Conservation (phyloP, 441 rosid species). For the Mallotus repandus region DNA sequence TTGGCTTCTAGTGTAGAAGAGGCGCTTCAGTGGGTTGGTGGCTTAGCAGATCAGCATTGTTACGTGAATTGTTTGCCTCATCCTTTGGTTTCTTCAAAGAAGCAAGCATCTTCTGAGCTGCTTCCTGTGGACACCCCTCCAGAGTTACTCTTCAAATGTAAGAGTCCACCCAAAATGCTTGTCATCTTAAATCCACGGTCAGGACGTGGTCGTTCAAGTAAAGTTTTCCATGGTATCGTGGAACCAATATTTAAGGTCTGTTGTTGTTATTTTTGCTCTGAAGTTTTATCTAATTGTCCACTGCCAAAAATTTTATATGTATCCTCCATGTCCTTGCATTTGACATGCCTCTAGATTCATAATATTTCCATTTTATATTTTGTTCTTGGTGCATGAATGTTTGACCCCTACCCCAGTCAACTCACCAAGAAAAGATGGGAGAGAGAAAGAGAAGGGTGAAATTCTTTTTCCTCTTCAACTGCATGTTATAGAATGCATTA, state of each 20-base stretch:
- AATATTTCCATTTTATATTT: slow-evolving; percentile 2
- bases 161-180: slow-evolving; percentile 89
- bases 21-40: slow-evolving; percentile 98
- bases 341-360: not conserved
- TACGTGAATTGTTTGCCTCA: slow-evolving; percentile 93
- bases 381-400: not conserved
- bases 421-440: too few species aligned
- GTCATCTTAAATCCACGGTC: slow-evolving; percentile 97
- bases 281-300: not conserved
- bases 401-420: too few species aligned
- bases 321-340: not conserved
- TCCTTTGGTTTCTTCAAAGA: slow-evolving; percentile 89
- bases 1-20: slow-evolving; percentile 74
- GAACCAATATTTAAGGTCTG: slow-evolving; percentile 96
- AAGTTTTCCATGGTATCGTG: slow-evolving; percentile 83
- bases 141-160: slow-evolving; percentile 85
- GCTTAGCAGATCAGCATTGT: slow-evolving; percentile 94
- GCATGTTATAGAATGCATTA: not conserved
- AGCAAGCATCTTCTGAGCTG: slow-evolving; percentile 86
- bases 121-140: slow-evolving; percentile 86
- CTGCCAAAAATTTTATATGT: not conserved
- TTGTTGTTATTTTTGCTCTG: slow-evolving; percentile 2
- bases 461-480: not conserved
- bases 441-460: too few species aligned
- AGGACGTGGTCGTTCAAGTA: slow-evolving; percentile 94